phyloP scores from a whole-genome alignment of 1,139 yeast genomes.

The Geotrichum europaeum region DNA sequence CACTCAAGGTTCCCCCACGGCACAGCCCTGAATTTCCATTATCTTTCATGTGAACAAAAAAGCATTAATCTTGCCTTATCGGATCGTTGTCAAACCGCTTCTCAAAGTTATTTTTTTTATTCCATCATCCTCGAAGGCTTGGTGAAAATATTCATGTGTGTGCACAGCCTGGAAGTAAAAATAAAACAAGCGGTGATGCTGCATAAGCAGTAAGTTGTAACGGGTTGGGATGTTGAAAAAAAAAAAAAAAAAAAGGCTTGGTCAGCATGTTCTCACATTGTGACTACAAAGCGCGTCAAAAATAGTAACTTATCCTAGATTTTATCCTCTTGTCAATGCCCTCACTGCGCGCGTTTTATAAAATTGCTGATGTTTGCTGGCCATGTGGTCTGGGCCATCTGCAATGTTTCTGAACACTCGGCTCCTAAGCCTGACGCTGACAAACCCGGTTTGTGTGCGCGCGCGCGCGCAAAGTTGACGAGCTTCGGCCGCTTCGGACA shows the following conservation, averaged over 20 bases:
- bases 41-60: neutral
- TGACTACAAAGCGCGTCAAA: too few species aligned
- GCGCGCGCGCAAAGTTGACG: neutral
- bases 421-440: neutral
- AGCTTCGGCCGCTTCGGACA: neutral
- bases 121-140: neutral
- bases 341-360: too few species aligned
- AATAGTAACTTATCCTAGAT: neutral
- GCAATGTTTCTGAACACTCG: neutral
- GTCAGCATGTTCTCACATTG: too few species aligned
- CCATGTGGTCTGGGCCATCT: neutral
- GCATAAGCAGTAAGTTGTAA: neutral
- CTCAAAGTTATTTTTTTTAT: too few species aligned
- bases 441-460: neutral
- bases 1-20: neutral
- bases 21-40: neutral
- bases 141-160: too few species aligned
- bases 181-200: neutral
- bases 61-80: too few species aligned
- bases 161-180: neutral
- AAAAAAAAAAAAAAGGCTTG: too few species aligned
- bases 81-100: too few species aligned
- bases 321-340: too few species aligned
- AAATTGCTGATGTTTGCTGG: neutral
- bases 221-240: neutral